Conservation (phyloP, 2,329 filamentous ascomycete species). For the Paracamarosporium sp. region DNA sequence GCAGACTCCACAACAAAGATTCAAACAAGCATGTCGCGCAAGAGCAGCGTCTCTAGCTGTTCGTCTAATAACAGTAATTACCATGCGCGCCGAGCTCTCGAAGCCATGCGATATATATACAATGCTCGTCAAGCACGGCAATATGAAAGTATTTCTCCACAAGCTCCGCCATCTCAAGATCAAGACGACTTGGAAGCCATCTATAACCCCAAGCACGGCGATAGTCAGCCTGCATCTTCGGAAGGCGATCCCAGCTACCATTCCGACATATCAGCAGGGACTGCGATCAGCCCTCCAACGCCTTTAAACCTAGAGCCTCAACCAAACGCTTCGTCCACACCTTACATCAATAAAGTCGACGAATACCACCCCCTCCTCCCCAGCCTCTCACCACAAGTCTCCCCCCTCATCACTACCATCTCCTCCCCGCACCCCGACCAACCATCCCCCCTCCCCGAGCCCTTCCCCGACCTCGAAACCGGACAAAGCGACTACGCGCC, state of each 20-base stretch:
- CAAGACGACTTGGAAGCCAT: too few species aligned
- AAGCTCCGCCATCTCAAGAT: too few species aligned
- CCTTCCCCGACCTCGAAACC: neutral
- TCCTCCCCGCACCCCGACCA: neutral
- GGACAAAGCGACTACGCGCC: neutral
- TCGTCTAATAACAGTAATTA: neutral
- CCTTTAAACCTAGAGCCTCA: too few species aligned
- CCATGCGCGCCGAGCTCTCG: neutral
- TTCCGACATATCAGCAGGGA: too few species aligned
- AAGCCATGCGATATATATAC: neutral
- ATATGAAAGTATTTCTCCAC: neutral
- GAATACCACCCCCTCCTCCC: neutral
- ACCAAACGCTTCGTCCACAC: neutral
- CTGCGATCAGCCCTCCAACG: too few species aligned
- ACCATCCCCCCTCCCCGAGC: neutral
- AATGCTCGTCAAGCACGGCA: neutral
- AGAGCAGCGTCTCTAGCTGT: neutral
- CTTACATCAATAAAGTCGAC: neutral
- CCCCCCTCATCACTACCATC: neutral
- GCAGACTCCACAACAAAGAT: neutral
- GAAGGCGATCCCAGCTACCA: too few species aligned
- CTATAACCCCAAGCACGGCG: too few species aligned
- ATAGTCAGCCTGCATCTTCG: too few species aligned
- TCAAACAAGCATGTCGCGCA: neutral
- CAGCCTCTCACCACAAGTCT: neutral